A percentile compares a stretch with the other conserved stretches of the same genome.
phyloP scores from a whole-genome alignment of 805 yeast genomes.

The Starmerella bombicola region DNA sequence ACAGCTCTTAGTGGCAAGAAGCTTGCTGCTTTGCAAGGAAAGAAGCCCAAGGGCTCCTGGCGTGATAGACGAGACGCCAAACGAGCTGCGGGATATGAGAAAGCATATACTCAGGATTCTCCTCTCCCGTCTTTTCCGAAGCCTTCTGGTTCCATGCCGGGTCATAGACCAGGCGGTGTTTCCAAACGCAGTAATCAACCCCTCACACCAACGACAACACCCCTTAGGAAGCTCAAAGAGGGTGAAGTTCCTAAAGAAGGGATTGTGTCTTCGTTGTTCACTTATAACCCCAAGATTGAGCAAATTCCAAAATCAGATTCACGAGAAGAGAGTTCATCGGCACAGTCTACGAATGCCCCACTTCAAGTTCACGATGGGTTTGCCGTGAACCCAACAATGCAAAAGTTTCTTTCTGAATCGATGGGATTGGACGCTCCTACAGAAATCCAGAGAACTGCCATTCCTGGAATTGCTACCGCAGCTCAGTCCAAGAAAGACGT shows the following conservation, averaged over 20 bases:
- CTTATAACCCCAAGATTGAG: slow-evolving; percentile 56
- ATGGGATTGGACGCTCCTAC: slow-evolving; percentile 46
- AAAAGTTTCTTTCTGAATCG: slow-evolving; percentile 7
- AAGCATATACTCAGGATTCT: slow-evolving; percentile 1
- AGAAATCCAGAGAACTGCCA: slow-evolving; percentile 66
- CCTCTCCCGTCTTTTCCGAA: slow-evolving; percentile 1
- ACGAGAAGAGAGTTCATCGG: slow-evolving; percentile 5
- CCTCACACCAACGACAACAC: neutral
- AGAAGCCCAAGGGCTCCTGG: slow-evolving; percentile 31
- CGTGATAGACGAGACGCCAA: slow-evolving; percentile 19
- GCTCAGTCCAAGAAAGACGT: slow-evolving; percentile 44
- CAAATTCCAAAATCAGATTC: slow-evolving; percentile 29
- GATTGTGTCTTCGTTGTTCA: slow-evolving; percentile 75
- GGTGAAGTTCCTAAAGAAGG: slow-evolving; percentile 14
- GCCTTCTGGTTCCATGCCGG: neutral
- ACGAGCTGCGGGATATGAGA: too few species aligned
- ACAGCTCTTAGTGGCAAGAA: slow-evolving; percentile 17
- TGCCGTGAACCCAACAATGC: slow-evolving; percentile 9
- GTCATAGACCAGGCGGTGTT: neutral
- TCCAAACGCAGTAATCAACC: slow-evolving; percentile 17
- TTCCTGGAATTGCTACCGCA: slow-evolving; percentile 41
- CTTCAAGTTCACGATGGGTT: slow-evolving; percentile 42
- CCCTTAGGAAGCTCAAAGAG: neutral
- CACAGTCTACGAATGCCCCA: slow-evolving; percentile 67
- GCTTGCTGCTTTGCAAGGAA: slow-evolving; percentile 18